Evolutionary conservation across 2,329 filamentous ascomycete species (phyloP), one percentile per base, ranked within the genome.

Genomic region (Ophiostoma pallidulum): DNA sequence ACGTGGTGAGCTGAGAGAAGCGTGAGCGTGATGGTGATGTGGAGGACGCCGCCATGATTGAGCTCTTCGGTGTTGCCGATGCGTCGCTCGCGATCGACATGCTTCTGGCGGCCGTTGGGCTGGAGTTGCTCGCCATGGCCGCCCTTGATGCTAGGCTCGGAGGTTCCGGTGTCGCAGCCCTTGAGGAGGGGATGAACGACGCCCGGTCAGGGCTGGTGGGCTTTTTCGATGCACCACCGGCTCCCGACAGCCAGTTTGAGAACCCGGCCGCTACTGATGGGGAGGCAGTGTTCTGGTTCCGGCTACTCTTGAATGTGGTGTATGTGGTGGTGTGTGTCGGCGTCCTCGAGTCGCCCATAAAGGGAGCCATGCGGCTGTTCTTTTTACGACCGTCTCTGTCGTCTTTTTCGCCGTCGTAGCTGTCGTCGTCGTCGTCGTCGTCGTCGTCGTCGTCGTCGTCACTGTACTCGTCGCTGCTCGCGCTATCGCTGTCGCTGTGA

Each of bases 1-100:
- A 65, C 3, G 71, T 68, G 3, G 67, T 60, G 39, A 76, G 60
- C 53, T 74, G 71, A 33, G 67, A 65, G 51, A 75, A 67, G 28
- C 66, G 70, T 36, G 67, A 70, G 39, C 57, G 56, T n/a, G 49
- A 58, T 20, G 60, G 56, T 33, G 51, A 24, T 4, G 45, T 12
- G n/a, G 49, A 18, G 8, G 41, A 24, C 13, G 29, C 33, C 20
- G 40, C n/a, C 9, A 26, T 4, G 8, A 38, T 29, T 2, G 35
- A n/a, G 39, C 41, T 49, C 13, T 36, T 18, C 3, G 50, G 48
- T 3, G 53, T 52, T 2, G 44, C 31, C 0, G 53, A 50, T 29
- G 50, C 22, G 36, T 57, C 49, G 41, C 52, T 56, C 26, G 54
- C 51, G 22, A 55, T 14, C 3, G 54, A 57, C 50, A 57, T 58